phyloP scores from a whole-genome alignment of 73 alveolate genomes.

The Blepharisma japonicum region DNA sequence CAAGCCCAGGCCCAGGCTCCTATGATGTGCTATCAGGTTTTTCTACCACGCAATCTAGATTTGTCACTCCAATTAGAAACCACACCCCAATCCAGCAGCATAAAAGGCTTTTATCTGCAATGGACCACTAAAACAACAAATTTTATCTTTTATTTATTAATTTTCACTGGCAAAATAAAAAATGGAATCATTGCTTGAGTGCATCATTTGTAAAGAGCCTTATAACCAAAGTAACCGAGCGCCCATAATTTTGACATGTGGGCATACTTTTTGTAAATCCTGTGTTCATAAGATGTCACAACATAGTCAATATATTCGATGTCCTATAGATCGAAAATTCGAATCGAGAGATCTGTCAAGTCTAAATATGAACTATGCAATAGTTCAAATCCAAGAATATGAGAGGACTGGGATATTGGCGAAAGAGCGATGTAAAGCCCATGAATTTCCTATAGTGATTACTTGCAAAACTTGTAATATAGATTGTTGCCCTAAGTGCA shows the following conservation, averaged over 20 bases:
- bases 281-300: conserved; percentile 20
- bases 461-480: conserved; percentile 10
- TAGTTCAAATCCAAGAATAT: neutral
- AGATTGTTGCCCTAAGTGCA: conserved; percentile 9
- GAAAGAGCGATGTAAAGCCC: neutral
- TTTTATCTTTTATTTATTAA: too few species aligned
- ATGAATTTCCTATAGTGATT: conserved; percentile 2
- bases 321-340: conserved; percentile 23
- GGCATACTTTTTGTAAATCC: conserved; percentile 46
- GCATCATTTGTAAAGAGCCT: conserved; percentile 11
- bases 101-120: too few species aligned
- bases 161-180: neutral
- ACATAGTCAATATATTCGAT: neutral
- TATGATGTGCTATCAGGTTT: neutral
- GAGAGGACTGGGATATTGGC: neutral
- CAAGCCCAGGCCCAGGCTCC: conserved; percentile 4
- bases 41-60: too few species aligned
- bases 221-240: neutral
- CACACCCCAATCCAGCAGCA: too few species aligned
- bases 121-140: too few species aligned
- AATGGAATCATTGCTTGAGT: conserved; percentile 16
- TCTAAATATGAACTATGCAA: conserved; percentile 11
- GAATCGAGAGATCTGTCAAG: neutral
- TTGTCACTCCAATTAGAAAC: too few species aligned
- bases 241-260: conserved; percentile 43